Base-by-base conservation (phyloP, 192 early-diverging fungal genomes). In the Dissophora ornata region DNA sequence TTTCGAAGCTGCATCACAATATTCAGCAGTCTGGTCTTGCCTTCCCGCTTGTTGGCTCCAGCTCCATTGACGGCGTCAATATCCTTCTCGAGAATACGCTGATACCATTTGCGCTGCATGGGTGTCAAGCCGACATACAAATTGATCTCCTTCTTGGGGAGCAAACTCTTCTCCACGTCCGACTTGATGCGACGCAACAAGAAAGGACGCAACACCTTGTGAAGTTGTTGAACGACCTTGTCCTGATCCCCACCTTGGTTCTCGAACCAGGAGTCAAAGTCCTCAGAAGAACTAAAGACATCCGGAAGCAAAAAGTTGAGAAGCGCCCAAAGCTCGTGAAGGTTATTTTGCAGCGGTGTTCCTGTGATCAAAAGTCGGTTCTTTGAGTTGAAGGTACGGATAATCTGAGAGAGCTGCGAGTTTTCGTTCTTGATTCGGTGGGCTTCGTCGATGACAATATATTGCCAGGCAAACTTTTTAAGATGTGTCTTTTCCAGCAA, bases 341-440 rank as follows among this genome's bases (percentile, higher is more conserved):
- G 84, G 57, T 98, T 96, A 87, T 99, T 99, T 71, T 97, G 96
- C 29, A 98, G 87, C 18, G 97, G 97, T 1, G 97, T 98, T 62
- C 97, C 97, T 0, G 97, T 97, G 18, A 98, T 90, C 36, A 98
- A 80, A 48, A 99, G 85, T 30, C 97, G 89, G 62, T 95, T 92
- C 48, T 90, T 86, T 29, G 96, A 94, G 32, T 88, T 83, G 73
- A 99, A 92, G 49, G 92, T 83, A 48, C 96, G 90, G 26, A 99
- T 92, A n/a, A 98, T 96, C 69, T 95, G 92, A 7, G 96, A 96
- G 19, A 98, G 87, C 71, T 90, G 90, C 8, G 96, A 98, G 84
- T 97, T 97, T 83, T 98, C 96, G 80, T 99, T 99, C 77, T 99
- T 99, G 83, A 99, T 87, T 44, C 96, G 89, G 71, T 99, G 97